Evolutionary conservation across 106 monocot genomes (phyloP).

Genomic region (Apostasia shenzhenica): DNA sequence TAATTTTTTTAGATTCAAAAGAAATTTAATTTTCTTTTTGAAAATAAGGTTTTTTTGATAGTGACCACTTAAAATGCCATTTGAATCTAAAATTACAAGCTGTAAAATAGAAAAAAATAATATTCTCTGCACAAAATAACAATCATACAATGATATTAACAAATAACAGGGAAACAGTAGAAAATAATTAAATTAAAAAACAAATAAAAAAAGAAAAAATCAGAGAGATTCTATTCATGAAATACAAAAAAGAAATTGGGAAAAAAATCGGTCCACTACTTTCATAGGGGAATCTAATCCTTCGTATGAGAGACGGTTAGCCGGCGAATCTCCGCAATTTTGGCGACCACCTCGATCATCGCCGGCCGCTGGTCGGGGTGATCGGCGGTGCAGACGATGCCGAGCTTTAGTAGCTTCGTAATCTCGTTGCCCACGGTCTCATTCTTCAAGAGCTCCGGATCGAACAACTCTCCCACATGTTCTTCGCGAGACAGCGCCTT

Average conservation of each 20-base stretch:
- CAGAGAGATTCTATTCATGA: too few species aligned
- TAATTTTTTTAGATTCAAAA: too few species aligned
- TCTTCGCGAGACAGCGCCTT: conserved; percentile 49
- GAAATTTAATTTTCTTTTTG: too few species aligned
- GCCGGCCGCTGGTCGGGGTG: conserved; percentile 34
- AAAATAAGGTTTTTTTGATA: too few species aligned
- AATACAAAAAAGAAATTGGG: too few species aligned
- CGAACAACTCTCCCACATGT: conserved; percentile 54
- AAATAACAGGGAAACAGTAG: not conserved
- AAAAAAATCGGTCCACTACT: too few species aligned
- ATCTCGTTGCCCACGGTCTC: conserved; percentile 51
- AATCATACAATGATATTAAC: not conserved
- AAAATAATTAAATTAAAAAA: not conserved
- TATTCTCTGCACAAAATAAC: not conserved
- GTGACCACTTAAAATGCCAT: too few species aligned
- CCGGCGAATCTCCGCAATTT: conserved; percentile 35
- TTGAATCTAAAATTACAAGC: too few species aligned
- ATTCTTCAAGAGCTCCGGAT: conserved; percentile 37
- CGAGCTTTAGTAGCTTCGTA: conserved; percentile 52
- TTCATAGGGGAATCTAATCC: too few species aligned
- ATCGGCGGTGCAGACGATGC: conserved; percentile 34
- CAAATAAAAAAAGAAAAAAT: not conserved
- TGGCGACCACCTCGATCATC: conserved; percentile 30
- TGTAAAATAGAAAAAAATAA: too few species aligned
- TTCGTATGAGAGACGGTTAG: not conserved